A percentile compares a stretch with the other conserved stretches of the same genome.
Conservation (phyloP, 768 basidiomycete genomes). For the Tephrocybe sp. region DNA sequence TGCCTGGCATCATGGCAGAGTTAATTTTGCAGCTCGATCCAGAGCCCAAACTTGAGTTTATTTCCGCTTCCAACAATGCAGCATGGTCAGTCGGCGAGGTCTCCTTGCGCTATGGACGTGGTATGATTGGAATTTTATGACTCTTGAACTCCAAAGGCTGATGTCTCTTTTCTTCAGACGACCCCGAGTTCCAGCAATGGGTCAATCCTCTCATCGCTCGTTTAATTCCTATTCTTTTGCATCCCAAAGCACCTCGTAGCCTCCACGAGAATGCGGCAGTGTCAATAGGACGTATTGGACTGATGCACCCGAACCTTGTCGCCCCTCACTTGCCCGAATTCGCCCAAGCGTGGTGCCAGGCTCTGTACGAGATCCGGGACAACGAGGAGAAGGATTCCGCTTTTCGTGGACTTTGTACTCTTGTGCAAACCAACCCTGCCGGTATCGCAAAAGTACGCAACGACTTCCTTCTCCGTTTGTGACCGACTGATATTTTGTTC, state of each 20-base stretch:
- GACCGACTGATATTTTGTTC: not conserved
- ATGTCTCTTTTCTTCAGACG: constrained; percentile 44
- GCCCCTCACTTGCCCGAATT: constrained; percentile 90
- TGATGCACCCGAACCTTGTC: constrained; percentile 87
- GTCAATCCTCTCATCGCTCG: constrained; percentile 84
- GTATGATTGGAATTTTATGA: constrained; percentile 37
- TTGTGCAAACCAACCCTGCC: constrained; percentile 91
- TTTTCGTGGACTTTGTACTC: constrained; percentile 94
- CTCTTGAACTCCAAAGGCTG: constrained; percentile 6
- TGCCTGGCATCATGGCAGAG: constrained; percentile 88
- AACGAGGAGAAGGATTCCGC: constrained; percentile 99
- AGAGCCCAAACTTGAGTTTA: constrained; percentile 90
- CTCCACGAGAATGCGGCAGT: constrained; percentile 98
- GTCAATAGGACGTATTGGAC: constrained; percentile 93
- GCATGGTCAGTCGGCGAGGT: constrained; percentile 99
- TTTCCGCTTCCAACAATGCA: constrained; percentile 98
- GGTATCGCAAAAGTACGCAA: constrained; percentile 85
- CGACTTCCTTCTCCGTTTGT: constrained; percentile 3
- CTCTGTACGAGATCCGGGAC: constrained; percentile 96
- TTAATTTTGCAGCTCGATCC: constrained; percentile 89
- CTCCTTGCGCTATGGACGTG: constrained; percentile 85
- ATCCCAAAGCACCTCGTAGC: constrained; percentile 90
- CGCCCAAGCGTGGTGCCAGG: constrained; percentile 96
- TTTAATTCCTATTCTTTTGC: constrained; percentile 90
- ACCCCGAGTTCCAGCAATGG: constrained; percentile 89